Conservation (phyloP, 768 basidiomycete species). For the Leccinum uliginosum region DNA sequence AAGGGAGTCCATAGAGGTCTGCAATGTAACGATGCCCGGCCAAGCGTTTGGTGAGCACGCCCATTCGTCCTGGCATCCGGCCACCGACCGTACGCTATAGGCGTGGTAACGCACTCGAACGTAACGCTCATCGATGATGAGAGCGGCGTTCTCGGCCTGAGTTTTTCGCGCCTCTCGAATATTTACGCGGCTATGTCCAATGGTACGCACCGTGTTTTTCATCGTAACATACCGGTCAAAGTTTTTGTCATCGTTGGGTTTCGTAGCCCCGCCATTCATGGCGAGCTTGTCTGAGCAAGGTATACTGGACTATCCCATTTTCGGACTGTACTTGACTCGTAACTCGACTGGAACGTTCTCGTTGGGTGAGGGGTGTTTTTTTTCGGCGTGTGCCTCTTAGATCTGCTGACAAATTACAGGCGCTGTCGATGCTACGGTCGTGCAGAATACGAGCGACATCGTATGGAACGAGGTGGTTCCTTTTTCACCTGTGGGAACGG, state of each 20-base stretch:
- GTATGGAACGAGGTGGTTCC: constrained; percentile 73
- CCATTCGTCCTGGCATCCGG: neutral
- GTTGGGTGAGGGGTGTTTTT: constrained; percentile 41
- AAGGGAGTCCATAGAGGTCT: constrained; percentile 54
- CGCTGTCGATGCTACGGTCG: constrained; percentile 70
- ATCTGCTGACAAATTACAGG: constrained; percentile 39
- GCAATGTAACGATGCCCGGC: constrained; percentile 54
- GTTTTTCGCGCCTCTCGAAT: constrained; percentile 68
- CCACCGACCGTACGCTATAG: constrained; percentile 33
- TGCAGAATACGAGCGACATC: constrained; percentile 54
- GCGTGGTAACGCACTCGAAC: constrained; percentile 57
- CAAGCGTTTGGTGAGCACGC: constrained; percentile 62
- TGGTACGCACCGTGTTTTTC: constrained; percentile 35
- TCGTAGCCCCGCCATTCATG: constrained; percentile 64
- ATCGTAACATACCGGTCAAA: constrained; percentile 9
- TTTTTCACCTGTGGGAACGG: constrained; percentile 59
- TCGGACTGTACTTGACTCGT: constrained; percentile 62
- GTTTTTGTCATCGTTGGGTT: neutral
- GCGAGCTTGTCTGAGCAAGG: constrained; percentile 58
- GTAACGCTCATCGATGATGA: constrained; percentile 57
- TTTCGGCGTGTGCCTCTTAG: neutral
- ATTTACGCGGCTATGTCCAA: constrained; percentile 44
- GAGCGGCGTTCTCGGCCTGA: constrained; percentile 72
- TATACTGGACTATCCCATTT: constrained; percentile 67
- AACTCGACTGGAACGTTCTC: constrained; percentile 60